Evolutionary conservation across 2,329 filamentous ascomycete species (phyloP), one percentile per base, ranked within the genome.

Genomic region (Nectriaceae sp.): DNA sequence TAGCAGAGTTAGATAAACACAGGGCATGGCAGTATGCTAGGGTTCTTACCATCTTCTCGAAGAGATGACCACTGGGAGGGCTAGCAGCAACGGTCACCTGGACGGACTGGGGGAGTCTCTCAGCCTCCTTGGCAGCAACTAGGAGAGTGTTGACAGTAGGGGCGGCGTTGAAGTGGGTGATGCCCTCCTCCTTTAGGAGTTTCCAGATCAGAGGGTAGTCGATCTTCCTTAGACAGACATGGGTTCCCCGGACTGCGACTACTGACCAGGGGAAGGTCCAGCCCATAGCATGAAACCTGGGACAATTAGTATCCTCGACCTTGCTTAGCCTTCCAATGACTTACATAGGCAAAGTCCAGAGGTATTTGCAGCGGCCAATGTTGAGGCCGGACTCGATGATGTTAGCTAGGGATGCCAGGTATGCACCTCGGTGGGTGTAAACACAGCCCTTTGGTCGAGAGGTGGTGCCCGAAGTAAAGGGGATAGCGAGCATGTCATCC

Each of bases 131-230:
- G 3, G 89, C 81, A 11, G 87, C 87, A 65, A 94, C 96, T 3
- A 99, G 82, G 1, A 97, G 74, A 0, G 93, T 99, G 68, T 97
- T 97, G 44, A 99, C 94, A 0, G 94, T 99, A 0, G 94, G 94
- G 1, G 93, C 94, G 1, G 93, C 93, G 64, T 93, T 96, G 74
- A 95, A 97, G 70, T 99, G 94, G 1, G 91, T 97, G 55, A 99
- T 88, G 5, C 82, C 77, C 69, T 97, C 89, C 44, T 90, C 82
- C 63, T 91, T 95, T 26, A 99, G 74, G 4, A 99, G 73, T 41
- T 82, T 81, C 94, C 94, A 99, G 51, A 99, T 96, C 49, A 93
- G 77, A 0, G 89, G 84, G 65, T 99, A 99, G 70, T 97, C 91
- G 56, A 99, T 90, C 75, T 96, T 97, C 52, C 94, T 83, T 16